These are phyloP conservation scores for Boechera stricta DNA, from an alignment of 345 rosid species.

Conservation along the genomic window DNA sequence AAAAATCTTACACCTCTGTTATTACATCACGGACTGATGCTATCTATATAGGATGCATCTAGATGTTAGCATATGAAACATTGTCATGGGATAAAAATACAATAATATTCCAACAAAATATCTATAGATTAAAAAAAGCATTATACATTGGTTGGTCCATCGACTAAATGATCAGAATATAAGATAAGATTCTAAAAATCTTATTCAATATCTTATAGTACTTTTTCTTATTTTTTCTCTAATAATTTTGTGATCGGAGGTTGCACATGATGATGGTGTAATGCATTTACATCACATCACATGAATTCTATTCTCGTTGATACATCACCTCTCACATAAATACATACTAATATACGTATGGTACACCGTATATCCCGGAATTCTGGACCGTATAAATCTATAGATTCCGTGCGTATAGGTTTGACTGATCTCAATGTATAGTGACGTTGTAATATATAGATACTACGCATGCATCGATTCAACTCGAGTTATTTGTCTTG, in stretches of 20 bases:
- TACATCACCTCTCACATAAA: constrained; percentile 39
- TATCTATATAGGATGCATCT: constrained; percentile 30
- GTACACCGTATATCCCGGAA: constrained; percentile 37
- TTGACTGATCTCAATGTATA: constrained; percentile 20
- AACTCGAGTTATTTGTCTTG: constrained; percentile 1
- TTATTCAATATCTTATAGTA: constrained; percentile 35
- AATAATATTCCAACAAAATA: background rate
- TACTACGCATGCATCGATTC: background rate
- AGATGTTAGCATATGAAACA: constrained; percentile 23
- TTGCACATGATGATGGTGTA: constrained; percentile 46
- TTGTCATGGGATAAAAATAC: background rate
- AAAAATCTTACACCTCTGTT: background rate
- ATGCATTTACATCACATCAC: constrained; percentile 46
- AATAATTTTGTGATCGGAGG: constrained; percentile 34
- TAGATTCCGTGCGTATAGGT: constrained; percentile 22
- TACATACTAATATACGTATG: constrained; percentile 33
- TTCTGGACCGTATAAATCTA: constrained; percentile 17
- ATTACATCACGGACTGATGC: constrained; percentile 27
- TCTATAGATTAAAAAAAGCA: constrained; percentile 6
- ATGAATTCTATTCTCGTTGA: constrained; percentile 31
- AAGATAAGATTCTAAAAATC: constrained; percentile 47
- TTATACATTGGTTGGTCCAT: constrained; percentile 35
- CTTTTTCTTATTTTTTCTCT: constrained; percentile 8
- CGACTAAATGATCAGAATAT: constrained; percentile 36
- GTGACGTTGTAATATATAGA: background rate